Evolutionary conservation across 2,329 filamentous ascomycete species (phyloP), one percentile per base, ranked within the genome.

Genomic region (Chalaropsis thielavioides): DNA sequence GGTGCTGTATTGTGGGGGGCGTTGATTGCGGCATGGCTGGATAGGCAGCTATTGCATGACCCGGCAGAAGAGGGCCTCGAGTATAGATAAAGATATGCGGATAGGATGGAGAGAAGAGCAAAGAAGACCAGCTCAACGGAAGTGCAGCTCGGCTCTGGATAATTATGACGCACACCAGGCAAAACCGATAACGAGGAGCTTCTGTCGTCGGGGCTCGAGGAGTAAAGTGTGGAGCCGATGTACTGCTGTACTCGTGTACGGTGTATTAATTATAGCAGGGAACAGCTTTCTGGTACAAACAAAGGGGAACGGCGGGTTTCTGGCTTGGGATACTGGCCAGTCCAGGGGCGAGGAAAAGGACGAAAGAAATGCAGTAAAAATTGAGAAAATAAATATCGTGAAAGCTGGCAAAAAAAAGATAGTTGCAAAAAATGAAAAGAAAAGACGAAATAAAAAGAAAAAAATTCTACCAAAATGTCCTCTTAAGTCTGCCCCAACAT

Each of bases 1-100:
- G 15, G 13, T 19, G 64, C 15, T 62, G 58, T 43, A 56, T 31
- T 19, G 62, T 58, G 35, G 62, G 51, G 19, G 62, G 62, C 8
- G 35, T 46, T 31, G 49, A 41, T 40, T 31, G 11, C 10, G 62
- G 7, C 62, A 64, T 64, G 31, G 56, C 41, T 64, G 51, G 51
- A 22, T 35, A 41, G 35, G 31, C 54, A 38, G 17, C 11, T 58
- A 64, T 43, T 59, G 62, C 54, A 58, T 43, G 38, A 22, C 60
- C 49, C 19, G 15, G 51, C 15, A 38, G 62, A 27, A 11, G 51
- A 17, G n/a, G 13, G 19, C 6, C 19, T 35, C 6, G 24, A 35
- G 44, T 35, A 31, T 31, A 31, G 13, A 62, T 31, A 35, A 44
- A 8, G 24, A 49, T 62, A 49, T 35, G 60, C 35, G n/a, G 3